Percentiles rank a stretch among this genome's conserved stretches.
Evolutionary conservation across 768 basidiomycete species (phyloP).

Genomic region (Tylopilus balloui): DNA sequence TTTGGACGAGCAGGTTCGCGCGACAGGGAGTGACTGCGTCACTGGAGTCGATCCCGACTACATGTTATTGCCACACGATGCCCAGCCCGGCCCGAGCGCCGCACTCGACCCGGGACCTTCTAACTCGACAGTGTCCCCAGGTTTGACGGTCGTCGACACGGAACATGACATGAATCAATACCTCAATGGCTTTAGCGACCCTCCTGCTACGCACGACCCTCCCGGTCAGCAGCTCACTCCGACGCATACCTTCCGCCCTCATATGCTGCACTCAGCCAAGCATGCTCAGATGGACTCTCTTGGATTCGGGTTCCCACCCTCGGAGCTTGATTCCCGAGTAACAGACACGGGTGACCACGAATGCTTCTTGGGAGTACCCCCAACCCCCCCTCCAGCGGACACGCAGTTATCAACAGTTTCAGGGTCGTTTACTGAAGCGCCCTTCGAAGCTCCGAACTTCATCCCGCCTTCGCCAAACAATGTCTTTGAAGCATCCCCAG

Average conservation of each 20-base stretch:
- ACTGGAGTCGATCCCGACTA: neutral
- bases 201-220: constrained; percentile 14
- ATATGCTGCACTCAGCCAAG: neutral
- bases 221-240: neutral
- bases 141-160: constrained; percentile 4
- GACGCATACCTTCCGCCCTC: constrained; percentile 10
- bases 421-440: neutral
- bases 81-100: neutral
- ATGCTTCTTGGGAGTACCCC: constrained; percentile 28
- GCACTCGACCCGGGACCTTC: neutral
- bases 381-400: constrained; percentile 17
- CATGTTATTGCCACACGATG: neutral
- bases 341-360: constrained; percentile 6
- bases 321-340: constrained; percentile 7
- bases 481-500: neutral
- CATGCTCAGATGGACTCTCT: neutral
- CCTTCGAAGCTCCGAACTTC: neutral
- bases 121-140: neutral
- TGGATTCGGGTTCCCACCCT: constrained; percentile 3
- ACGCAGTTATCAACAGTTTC: neutral
- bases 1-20: neutral
- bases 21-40: neutral
- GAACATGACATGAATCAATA: constrained; percentile 26
- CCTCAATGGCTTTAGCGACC: constrained; percentile 24
- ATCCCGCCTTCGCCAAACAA: constrained; percentile 5